A percentile compares a stretch with the other conserved stretches of the same genome.
Conservation (phyloP, 495 filamentous ascomycete species). For the Articulospora tetracladia region DNA sequence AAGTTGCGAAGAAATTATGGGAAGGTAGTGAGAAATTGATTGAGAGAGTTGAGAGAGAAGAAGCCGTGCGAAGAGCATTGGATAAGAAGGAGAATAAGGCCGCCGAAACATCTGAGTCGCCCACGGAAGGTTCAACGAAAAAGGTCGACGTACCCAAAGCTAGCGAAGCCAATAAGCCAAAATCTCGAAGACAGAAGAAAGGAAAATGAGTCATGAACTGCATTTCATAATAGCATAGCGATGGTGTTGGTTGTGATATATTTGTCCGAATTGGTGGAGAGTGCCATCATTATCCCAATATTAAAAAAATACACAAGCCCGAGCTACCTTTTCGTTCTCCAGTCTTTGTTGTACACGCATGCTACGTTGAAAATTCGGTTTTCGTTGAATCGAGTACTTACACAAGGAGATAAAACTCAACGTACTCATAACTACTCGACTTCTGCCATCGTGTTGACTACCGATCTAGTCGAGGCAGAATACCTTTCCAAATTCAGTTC, state of each 20-base stretch:
- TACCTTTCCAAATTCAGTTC: too few relatives aligned
- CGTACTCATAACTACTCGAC: too few relatives aligned
- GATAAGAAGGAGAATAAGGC: constrained; percentile 66
- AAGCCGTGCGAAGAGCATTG: constrained; percentile 53
- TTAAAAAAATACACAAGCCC: too few relatives aligned
- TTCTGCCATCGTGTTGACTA: too few relatives aligned
- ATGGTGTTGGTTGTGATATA: not conserved
- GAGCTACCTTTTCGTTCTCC: too few relatives aligned
- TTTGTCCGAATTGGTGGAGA: not conserved
- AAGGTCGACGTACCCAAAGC: constrained; percentile 15
- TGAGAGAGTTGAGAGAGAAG: constrained; percentile 76
- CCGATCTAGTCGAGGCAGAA: too few relatives aligned
- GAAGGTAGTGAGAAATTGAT: constrained; percentile 81
- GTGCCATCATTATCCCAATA: too few relatives aligned
- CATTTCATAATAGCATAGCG: constrained; percentile 7
- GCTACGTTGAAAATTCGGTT: too few relatives aligned
- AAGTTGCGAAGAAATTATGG: constrained; percentile 79
- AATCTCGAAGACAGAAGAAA: constrained; percentile 14
- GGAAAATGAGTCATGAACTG: not conserved
- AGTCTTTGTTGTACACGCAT: too few relatives aligned
- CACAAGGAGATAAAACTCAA: too few relatives aligned
- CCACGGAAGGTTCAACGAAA: constrained; percentile 30
- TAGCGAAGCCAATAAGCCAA: constrained; percentile 33
- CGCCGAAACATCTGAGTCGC: constrained; percentile 36
- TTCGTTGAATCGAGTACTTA: too few relatives aligned